phyloP scores from a whole-genome alignment of 1,284 basidiomycete genomes.

The Tylopilus orsonianus region DNA sequence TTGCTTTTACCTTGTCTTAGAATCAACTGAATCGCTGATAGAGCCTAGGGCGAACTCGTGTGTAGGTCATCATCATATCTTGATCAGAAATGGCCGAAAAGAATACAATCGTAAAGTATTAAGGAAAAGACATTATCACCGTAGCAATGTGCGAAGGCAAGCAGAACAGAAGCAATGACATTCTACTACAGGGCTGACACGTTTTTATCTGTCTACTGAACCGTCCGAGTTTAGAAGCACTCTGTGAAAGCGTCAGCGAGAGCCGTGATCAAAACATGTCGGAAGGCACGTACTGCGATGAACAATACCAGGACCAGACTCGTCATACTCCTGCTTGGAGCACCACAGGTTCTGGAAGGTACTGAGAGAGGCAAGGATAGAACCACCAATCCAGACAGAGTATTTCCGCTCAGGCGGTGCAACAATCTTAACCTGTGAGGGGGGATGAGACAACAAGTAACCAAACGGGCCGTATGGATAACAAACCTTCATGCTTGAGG shows the following conservation, averaged over 20 bases:
- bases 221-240: conserved; percentile 33
- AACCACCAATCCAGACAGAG: conserved; percentile 99
- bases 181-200: conserved; percentile 30
- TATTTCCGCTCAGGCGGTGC: conserved; percentile 92
- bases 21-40: no score
- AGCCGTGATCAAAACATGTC: neutral
- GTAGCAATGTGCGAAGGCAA: conserved; percentile 17
- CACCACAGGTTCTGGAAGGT: conserved; percentile 97
- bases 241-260: conserved; percentile 22
- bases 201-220: conserved; percentile 24
- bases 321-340: conserved; percentile 92
- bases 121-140: conserved; percentile 18
- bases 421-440: conserved; percentile 84
- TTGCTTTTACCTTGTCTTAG: no score
- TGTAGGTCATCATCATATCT: conserved; percentile 6
- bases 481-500: conserved; percentile 85
- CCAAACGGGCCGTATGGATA: conserved; percentile 5
- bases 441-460: conserved; percentile 6
- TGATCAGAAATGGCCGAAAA: conserved; percentile 9
- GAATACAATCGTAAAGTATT: conserved; percentile 29
- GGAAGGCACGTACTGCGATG: conserved; percentile 64
- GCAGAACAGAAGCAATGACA: conserved; percentile 21
- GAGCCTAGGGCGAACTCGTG: no score
- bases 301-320: conserved; percentile 82
- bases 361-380: conserved; percentile 91